Evolutionary conservation across 192 early-diverging fungal species (phyloP), one percentile per base, ranked within the genome.

Genomic region (Allomyces macrogynus): DNA sequence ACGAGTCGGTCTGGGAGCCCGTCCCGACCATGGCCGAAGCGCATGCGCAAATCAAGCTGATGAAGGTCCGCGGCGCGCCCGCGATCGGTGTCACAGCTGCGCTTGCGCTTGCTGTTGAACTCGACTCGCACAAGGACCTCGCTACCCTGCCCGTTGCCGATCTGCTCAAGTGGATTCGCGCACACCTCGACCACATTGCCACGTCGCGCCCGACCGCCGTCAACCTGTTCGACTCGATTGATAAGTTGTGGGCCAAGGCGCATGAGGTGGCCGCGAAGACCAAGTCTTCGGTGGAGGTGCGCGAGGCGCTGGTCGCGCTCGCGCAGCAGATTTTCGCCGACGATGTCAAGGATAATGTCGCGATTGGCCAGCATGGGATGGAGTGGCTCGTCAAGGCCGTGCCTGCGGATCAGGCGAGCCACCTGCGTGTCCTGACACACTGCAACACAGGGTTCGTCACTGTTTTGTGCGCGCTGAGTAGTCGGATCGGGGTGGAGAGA

Each of bases 1-100:
- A 89, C 71, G 77, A 82, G 67, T 83, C 84, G 65, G 72, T 85
- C 24, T 94, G 88, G 76, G 82, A 92, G 67, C 68, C 73, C 9
- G 81, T 94, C 64, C 14, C 54, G 9, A 78, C 70, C 24, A 67
- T 84, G 42, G 72, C 80, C 63, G 77, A 86, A 14, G 93, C 91
- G 9, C 92, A 96, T 76, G 74, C 77, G 61, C 89, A 84, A 27
- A 98, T 98, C 71, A 84, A 85, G 69, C 84, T 84, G 61, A 98
- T 98, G 95, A 93, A 95, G 68, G 83, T 84, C 8, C 80, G 87
- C 62, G 89, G 89, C 16, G 93, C 95, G 5, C 95, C 95, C 9
- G 95, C 95, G 18, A 98, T 98, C 66, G 95, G 91, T 67, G 93
- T 98, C 64, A 92, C 96, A 23, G 95, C 93, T 4, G 91, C 90